Conservation (phyloP, 441 rosid species). For the Breynia disticha region DNA sequence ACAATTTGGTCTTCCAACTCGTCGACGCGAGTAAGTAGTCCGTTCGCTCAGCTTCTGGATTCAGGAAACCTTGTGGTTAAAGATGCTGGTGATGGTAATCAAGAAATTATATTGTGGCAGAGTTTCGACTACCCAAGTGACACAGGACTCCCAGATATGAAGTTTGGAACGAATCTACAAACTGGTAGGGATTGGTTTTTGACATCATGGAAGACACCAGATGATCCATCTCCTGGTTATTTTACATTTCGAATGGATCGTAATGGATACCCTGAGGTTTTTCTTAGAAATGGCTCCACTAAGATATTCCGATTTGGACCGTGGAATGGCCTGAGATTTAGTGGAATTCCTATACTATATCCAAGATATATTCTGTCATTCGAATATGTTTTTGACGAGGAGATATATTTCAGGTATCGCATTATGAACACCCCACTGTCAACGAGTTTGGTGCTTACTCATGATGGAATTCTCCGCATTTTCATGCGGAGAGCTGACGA, state of each 20-base stretch:
- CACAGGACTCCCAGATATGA: neutral
- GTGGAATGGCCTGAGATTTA: constrained; percentile 5
- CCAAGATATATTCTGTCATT: neutral
- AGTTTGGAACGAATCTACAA: neutral
- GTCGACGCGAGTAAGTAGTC: neutral
- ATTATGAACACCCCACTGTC: neutral
- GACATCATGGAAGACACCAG: constrained; percentile 10
- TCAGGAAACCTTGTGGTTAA: neutral
- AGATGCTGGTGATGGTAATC: neutral
- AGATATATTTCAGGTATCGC: neutral
- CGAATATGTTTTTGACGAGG: neutral
- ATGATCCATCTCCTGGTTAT: constrained; percentile 9
- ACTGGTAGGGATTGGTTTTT: neutral
- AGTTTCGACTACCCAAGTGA: neutral
- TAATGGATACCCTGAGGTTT: neutral
- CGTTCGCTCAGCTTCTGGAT: neutral
- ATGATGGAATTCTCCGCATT: neutral
- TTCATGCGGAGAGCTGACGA: constrained; percentile 1
- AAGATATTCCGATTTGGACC: constrained; percentile 1
- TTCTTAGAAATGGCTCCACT: neutral
- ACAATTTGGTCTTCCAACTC: neutral
- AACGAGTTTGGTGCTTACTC: neutral
- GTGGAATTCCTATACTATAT: neutral
- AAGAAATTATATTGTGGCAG: neutral
- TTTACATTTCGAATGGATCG: neutral